These are phyloP conservation scores for Candida tunisiensis DNA, from an alignment of 1,139 yeast species.

Conservation along the genomic window DNA sequence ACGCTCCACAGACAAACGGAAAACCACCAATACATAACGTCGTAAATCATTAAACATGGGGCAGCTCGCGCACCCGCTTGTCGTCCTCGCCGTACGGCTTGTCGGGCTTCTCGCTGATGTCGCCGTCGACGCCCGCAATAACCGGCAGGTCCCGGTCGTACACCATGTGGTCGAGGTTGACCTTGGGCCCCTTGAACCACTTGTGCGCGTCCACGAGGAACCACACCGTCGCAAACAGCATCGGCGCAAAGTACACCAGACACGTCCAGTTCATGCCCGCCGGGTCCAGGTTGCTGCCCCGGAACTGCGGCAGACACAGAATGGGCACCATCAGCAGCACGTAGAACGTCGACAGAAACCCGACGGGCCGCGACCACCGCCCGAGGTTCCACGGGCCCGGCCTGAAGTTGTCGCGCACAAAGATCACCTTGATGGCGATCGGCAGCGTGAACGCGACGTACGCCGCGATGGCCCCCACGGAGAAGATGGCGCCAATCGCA, in stretches of 20 bases:
- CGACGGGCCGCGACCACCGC: slow-evolving; percentile 28
- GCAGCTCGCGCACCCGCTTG: neutral
- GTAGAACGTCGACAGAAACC: slow-evolving; percentile 12
- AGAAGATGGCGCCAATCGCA: slow-evolving; percentile 55
- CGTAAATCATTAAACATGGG: too few relatives aligned
- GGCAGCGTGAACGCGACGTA: slow-evolving; percentile 53
- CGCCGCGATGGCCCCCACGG: slow-evolving; percentile 58
- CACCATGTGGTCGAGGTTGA: slow-evolving; percentile 14
- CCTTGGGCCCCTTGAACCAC: slow-evolving; percentile 51
- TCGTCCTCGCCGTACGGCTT: neutral
- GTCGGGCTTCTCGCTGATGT: slow-evolving; percentile 2
- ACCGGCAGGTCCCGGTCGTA: slow-evolving; percentile 21
- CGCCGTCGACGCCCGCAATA: slow-evolving; percentile 26
- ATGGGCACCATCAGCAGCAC: slow-evolving; percentile 49
- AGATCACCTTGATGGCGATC: slow-evolving; percentile 35
- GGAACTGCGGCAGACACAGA: slow-evolving; percentile 42
- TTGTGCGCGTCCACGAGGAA: slow-evolving; percentile 40
- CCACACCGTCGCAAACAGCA: slow-evolving; percentile 35
- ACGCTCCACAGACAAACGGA: too few relatives aligned
- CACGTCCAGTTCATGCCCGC: slow-evolving; percentile 52
- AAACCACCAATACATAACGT: neutral
- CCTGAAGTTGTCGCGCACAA: slow-evolving; percentile 32
- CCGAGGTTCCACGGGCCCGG: slow-evolving; percentile 66
- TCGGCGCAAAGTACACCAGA: slow-evolving; percentile 46
- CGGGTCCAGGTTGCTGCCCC: slow-evolving; percentile 25